Evolutionary conservation across 768 basidiomycete genomes (phyloP), one percentile per base, ranked within the genome.

Genomic region (Termitomyces sp.): DNA sequence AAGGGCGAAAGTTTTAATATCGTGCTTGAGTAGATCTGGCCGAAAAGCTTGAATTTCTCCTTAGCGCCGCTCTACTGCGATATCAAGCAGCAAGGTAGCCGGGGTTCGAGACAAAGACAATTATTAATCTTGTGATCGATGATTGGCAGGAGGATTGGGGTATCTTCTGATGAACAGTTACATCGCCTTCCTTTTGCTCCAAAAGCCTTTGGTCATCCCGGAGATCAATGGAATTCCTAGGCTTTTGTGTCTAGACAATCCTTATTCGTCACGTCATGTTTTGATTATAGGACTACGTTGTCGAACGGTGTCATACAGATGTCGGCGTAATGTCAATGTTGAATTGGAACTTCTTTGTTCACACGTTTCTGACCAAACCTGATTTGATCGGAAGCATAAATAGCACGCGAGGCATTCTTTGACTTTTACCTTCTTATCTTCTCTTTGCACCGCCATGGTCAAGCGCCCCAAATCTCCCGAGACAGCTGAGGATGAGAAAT

Each of bases 401-500:
- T 60, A 57, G 38, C 20, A 50, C 35, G 45, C 54, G 26, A 41
- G 46, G 24, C 32, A 30, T 22, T 35, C 55, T 51, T 41, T 57
- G 13, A n/a, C 52, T 44, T 43, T 8, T 22, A n/a, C 26, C 20
- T 35, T 28, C 43, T 26, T 47, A 24, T 43, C 43, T 36, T 55
- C 24, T 33, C 41, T 50, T 26, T 32, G 26, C 11, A 45, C 51
- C 54, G 35, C 54, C 57, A 78, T 76, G 76, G 74, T 74, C 52
- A 77, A 75, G 63, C 71, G 72, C 33, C 61, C 68, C 26, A 77
- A 75, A 61, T 74, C 73, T 18, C 75, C 75, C 2, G 70, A 73
- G 6, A 59, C 70, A n/a, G 67, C 63, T 44, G 79, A 81, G 54
- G 80, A 79, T 54, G 73, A 75, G 49, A 74, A 74, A 48, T 79